Conservation (phyloP, 1,284 basidiomycete genomes). For the Cerrena zonata region DNA sequence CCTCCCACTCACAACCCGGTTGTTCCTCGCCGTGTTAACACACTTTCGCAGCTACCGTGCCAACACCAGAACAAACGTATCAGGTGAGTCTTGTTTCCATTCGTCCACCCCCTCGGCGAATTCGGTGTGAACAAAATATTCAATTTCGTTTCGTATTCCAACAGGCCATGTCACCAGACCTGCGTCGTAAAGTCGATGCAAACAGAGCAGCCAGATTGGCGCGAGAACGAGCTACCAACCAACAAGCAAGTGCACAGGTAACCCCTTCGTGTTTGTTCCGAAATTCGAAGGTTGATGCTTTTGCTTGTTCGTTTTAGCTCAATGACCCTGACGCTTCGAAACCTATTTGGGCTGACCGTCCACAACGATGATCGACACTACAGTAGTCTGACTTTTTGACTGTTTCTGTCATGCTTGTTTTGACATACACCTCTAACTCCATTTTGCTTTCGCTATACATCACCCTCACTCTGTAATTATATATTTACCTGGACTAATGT, state of each 20-base stretch:
- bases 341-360: slow-evolving; percentile 44
- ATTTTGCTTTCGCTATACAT: not conserved
- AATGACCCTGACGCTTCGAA: slow-evolving; percentile 43
- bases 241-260: slow-evolving; percentile 53
- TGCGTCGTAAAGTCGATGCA: slow-evolving; percentile 61
- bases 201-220: slow-evolving; percentile 51
- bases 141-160: not conserved
- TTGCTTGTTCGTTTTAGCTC: slow-evolving; percentile 13
- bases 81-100: slow-evolving; percentile 22
- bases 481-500: not conserved
- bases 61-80: slow-evolving; percentile 31
- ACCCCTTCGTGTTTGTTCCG: slow-evolving; percentile 2
- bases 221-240: slow-evolving; percentile 48
- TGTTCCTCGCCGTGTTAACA: slow-evolving; percentile 1
- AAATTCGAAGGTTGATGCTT: slow-evolving; percentile 1
- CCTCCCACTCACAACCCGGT: not conserved
- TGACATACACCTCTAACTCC: no score
- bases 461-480: not conserved
- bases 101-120: not conserved
- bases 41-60: slow-evolving; percentile 10
- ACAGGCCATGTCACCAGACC: slow-evolving; percentile 64
- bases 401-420: no score
- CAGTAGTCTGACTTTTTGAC: no score
- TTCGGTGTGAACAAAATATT: not conserved
- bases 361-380: not conserved